Percentiles rank a stretch among this genome's conserved stretches.
These are phyloP conservation scores for Cordyceps tenuipes DNA, from an alignment of 2,329 filamentous ascomycete species.

Conservation along the genomic window DNA sequence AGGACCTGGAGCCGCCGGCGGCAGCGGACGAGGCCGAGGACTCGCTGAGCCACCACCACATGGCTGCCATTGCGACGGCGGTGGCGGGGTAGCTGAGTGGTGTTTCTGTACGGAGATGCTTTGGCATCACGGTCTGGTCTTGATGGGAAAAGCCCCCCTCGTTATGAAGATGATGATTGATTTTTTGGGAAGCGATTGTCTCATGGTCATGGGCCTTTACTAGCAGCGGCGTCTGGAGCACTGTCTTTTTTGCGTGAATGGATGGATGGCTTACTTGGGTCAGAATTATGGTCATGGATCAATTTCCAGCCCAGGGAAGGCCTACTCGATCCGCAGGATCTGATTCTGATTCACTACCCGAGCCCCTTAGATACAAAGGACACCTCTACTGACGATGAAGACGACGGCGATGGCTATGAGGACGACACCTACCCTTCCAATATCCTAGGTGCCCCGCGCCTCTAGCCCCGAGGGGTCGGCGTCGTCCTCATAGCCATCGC, in stretches of 20 bases:
- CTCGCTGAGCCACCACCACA: slow-evolving; percentile 5
- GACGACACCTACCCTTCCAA: too few relatives aligned
- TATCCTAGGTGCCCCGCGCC: too few relatives aligned
- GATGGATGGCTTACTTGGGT: background rate
- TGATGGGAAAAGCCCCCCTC: background rate
- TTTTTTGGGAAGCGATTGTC: background rate
- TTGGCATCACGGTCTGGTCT: too few relatives aligned
- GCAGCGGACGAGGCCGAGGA: background rate
- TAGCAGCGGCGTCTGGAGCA: slow-evolving; percentile 5
- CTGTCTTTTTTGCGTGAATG: background rate
- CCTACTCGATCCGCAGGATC: too few relatives aligned
- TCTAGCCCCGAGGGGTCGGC: too few relatives aligned
- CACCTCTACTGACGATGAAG: too few relatives aligned
- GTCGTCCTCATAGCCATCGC: too few relatives aligned
- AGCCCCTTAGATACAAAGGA: too few relatives aligned
- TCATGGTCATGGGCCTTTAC: background rate
- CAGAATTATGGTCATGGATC: background rate
- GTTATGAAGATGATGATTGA: background rate
- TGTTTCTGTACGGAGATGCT: too few relatives aligned
- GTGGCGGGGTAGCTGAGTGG: background rate
- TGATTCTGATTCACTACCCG: too few relatives aligned
- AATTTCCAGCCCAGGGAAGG: too few relatives aligned
- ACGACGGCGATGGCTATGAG: too few relatives aligned
- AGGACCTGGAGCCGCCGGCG: slow-evolving; percentile 1
- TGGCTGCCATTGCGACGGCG: slow-evolving; percentile 8